These are phyloP conservation scores for Leccinum disarticulatum DNA, from an alignment of 768 basidiomycete genomes.

Conservation along the genomic window DNA sequence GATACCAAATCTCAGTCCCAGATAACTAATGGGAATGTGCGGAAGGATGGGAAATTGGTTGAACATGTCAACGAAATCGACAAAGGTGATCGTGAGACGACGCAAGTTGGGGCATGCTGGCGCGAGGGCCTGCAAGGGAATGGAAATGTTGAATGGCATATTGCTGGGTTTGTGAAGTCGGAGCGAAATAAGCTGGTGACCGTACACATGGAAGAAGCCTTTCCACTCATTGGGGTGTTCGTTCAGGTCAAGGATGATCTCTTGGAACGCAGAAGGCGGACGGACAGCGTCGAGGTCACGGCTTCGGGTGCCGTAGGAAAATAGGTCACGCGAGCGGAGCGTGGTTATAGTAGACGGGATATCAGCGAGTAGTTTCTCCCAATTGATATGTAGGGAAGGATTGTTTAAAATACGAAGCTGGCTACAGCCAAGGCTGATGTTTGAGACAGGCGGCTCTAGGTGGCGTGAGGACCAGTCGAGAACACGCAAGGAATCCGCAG, in stretches of 20 bases:
- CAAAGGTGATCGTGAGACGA: not conserved
- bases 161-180: not conserved
- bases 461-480: not conserved
- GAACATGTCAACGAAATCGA: not conserved
- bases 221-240: not conserved
- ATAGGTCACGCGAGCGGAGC: not conserved
- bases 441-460: not conserved
- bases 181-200: not conserved
- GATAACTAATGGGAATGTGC: not conserved
- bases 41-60: not conserved
- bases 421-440: not conserved
- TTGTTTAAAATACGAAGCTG: not conserved
- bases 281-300: not conserved
- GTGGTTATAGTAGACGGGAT: not conserved
- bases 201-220: not conserved
- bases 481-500: not conserved
- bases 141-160: not conserved
- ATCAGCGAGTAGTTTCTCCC: not conserved
- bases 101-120: not conserved
- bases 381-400: not conserved
- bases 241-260: not conserved
- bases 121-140: not conserved
- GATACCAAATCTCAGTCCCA: not conserved
- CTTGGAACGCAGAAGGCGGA: not conserved
- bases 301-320: not conserved